Percentiles rank a stretch among this genome's conserved stretches.
phyloP scores from a whole-genome alignment of 768 basidiomycete genomes.

The Tricholoma sp. region DNA sequence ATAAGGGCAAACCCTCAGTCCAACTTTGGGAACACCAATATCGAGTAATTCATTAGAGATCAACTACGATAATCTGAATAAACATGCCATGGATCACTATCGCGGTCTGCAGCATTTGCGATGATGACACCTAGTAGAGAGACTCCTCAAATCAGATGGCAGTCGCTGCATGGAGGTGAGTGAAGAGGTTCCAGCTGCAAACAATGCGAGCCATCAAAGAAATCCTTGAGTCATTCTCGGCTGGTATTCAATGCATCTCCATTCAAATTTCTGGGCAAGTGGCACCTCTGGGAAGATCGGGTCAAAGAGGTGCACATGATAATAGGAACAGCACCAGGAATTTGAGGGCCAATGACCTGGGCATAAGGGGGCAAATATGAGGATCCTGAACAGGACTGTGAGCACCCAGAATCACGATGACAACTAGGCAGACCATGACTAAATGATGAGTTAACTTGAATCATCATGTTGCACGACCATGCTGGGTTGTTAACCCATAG shows the following conservation, averaged over 20 bases:
- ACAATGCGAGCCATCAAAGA: too few species aligned
- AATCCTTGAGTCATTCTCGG: too few species aligned
- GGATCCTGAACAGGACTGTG: background rate
- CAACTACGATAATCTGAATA: slow-evolving; percentile 8
- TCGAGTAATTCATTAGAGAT: slow-evolving; percentile 7
- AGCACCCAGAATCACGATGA: background rate
- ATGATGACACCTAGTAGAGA: slow-evolving; percentile 9
- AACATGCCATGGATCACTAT: background rate
- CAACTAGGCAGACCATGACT: background rate
- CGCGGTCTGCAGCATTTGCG: slow-evolving; percentile 5
- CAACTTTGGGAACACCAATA: slow-evolving; percentile 10
- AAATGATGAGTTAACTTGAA: background rate
- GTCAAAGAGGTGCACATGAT: background rate
- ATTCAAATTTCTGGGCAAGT: too few species aligned
- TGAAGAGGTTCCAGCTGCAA: too few species aligned
- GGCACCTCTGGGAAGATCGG: background rate
- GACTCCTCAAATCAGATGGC: slow-evolving; percentile 17
- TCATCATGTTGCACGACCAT: background rate
- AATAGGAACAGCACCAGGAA: background rate
- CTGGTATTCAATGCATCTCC: too few species aligned
- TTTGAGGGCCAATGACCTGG: background rate
- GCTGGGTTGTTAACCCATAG: background rate
- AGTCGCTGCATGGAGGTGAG: slow-evolving; percentile 11
- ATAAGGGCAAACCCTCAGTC: slow-evolving; percentile 2
- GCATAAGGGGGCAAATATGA: background rate